These are phyloP conservation scores for Rosa lucieae DNA, from an alignment of 306 rosid species.

Conservation along the genomic window DNA sequence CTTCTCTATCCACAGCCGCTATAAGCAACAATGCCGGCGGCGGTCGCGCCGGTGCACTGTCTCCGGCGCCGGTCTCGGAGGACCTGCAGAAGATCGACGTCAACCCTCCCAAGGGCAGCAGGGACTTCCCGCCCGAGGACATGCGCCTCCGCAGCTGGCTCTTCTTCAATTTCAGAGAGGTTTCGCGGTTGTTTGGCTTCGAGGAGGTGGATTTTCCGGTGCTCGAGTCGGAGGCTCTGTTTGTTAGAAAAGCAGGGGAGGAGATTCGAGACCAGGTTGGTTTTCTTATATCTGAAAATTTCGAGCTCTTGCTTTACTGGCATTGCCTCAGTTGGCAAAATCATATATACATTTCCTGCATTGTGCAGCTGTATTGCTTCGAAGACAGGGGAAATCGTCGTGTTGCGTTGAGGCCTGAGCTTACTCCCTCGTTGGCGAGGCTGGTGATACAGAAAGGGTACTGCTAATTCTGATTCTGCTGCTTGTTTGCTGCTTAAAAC, in stretches of 20 bases:
- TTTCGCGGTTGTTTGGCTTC: constrained; percentile 70
- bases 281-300: background rate
- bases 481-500: constrained; percentile 20
- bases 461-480: constrained; percentile 24
- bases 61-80: constrained; percentile 48
- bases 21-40: constrained; percentile 25
- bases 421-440: constrained; percentile 97
- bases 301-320: background rate
- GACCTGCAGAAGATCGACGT: constrained; percentile 68
- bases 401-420: constrained; percentile 95
- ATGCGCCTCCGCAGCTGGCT: constrained; percentile 90
- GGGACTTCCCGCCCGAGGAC: constrained; percentile 89
- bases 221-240: constrained; percentile 89
- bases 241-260: constrained; percentile 86
- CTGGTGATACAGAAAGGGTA: constrained; percentile 97
- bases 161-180: constrained; percentile 81
- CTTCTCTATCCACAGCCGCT: constrained; percentile 41
- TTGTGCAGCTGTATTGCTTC: constrained; percentile 87
- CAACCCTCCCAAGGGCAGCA: constrained; percentile 91
- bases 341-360: background rate
- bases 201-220: constrained; percentile 96
- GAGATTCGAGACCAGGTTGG: constrained; percentile 95
- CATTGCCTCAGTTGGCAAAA: background rate
- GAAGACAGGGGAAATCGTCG: constrained; percentile 98
- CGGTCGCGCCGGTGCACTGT: constrained; percentile 48